Conservation (phyloP, 1,139 yeast genomes). For the Saccharomyces hybrid region DNA sequence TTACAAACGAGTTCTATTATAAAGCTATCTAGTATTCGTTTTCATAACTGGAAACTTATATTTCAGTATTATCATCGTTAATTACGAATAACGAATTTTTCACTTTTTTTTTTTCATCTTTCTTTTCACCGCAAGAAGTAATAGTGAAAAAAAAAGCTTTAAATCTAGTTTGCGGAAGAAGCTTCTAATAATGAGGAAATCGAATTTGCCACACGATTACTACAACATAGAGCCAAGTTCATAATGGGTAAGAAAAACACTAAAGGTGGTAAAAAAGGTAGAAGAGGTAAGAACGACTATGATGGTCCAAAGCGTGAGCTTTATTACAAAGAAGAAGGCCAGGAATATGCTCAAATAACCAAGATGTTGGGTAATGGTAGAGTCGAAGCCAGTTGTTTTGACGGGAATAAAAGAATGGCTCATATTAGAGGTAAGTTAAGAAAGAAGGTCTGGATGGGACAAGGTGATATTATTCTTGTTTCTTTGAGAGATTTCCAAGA, state of each 20-base stretch:
- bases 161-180: not conserved
- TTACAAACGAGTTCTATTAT: not conserved
- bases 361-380: conserved; percentile 99
- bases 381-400: conserved; percentile 90
- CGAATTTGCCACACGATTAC: not conserved
- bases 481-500: conserved; percentile 98
- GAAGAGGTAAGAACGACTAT: conserved; percentile 97
- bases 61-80: not conserved
- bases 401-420: conserved; percentile 87
- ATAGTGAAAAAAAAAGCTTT: not conserved
- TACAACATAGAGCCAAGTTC: not conserved
- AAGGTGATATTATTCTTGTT: conserved; percentile 93
- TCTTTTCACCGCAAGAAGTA: not conserved
- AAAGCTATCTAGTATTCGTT: not conserved
- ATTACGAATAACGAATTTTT: not conserved
- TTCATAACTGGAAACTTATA: not conserved
- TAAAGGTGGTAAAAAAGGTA: conserved; percentile 61
- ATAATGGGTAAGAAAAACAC: conserved; percentile 34
- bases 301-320: conserved; percentile 91
- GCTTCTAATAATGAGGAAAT: not conserved
- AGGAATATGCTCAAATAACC: conserved; percentile 96
- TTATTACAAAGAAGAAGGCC: conserved; percentile 88
- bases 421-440: conserved; percentile 98
- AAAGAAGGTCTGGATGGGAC: conserved; percentile 99
- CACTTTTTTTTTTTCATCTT: not conserved